Evolutionary conservation across 2,329 filamentous ascomycete species (phyloP).

Genomic region (Cytospora paraplurivora): DNA sequence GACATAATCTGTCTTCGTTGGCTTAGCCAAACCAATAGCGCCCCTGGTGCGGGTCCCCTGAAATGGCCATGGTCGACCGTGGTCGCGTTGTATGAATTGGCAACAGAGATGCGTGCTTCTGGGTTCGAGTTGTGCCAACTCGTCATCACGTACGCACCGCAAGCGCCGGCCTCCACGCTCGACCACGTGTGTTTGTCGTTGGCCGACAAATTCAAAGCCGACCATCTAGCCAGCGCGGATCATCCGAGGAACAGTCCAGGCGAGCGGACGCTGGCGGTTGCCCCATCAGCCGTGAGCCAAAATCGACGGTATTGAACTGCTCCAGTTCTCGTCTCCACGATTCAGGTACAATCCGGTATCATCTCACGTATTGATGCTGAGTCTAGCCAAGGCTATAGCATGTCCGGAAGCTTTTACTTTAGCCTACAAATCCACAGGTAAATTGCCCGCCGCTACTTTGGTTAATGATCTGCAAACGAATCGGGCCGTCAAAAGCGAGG

Average conservation of each 20-base stretch:
- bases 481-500: neutral
- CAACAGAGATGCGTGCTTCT: neutral
- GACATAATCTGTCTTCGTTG: neutral
- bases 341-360: neutral
- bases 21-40: neutral
- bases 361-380: constrained; percentile 6
- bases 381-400: neutral
- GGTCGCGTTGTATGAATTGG: neutral
- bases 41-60: neutral
- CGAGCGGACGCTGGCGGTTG: constrained; percentile 1
- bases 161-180: constrained; percentile 2
- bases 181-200: constrained; percentile 4
- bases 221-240: neutral
- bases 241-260: constrained; percentile 1
- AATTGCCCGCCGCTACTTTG: constrained; percentile 1
- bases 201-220: constrained; percentile 3
- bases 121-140: neutral
- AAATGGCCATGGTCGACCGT: neutral
- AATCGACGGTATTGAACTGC: neutral
- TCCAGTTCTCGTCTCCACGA: neutral
- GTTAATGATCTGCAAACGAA: neutral
- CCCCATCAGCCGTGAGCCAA: neutral
- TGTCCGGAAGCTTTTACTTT: neutral
- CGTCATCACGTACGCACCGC: neutral
- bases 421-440: neutral